Evolutionary conservation across 2,329 filamentous ascomycete genomes (phyloP).

Genomic region (Lasiodiplodia citricola): DNA sequence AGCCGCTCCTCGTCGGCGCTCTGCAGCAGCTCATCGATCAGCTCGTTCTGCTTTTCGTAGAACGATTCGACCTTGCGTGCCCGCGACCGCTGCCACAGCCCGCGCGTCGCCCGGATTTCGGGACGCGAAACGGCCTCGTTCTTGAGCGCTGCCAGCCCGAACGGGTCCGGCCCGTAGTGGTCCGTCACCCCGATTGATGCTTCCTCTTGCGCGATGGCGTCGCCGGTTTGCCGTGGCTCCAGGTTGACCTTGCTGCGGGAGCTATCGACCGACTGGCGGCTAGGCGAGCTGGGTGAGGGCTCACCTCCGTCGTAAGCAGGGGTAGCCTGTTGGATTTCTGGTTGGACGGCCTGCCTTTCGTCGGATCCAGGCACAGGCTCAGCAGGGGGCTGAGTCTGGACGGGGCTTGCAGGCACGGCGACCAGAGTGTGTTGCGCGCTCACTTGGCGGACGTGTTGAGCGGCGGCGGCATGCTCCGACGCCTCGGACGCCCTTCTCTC

Average conservation of each 20-base stretch:
- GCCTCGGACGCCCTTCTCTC: constrained; percentile 3
- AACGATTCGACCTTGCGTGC: constrained; percentile 48
- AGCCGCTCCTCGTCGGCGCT: constrained; percentile 62
- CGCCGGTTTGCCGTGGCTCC: neutral
- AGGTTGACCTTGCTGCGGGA: constrained; percentile 25
- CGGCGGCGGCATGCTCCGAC: neutral
- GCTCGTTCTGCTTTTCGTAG: constrained; percentile 47
- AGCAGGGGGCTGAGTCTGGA: neutral
- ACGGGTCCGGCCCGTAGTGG: constrained; percentile 38
- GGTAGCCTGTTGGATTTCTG: neutral
- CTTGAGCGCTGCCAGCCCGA: constrained; percentile 42
- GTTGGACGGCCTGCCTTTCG: no score
- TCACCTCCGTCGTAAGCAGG: neutral
- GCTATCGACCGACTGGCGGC: constrained; percentile 4
- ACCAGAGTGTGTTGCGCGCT: neutral
- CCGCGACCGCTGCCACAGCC: constrained; percentile 30
- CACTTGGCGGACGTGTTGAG: neutral
- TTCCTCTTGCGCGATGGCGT: neutral
- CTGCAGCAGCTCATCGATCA: constrained; percentile 57
- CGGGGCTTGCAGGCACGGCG: neutral
- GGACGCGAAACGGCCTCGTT: constrained; percentile 45
- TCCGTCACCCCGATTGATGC: neutral
- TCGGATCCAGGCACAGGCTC: neutral
- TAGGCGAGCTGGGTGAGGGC: neutral
- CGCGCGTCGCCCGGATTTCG: constrained; percentile 44